Percentiles rank a stretch among this genome's conserved stretches.
These are phyloP conservation scores for Exophiala phaeomuriformis DNA, from an alignment of 2,329 filamentous ascomycete species.

Conservation along the genomic window DNA sequence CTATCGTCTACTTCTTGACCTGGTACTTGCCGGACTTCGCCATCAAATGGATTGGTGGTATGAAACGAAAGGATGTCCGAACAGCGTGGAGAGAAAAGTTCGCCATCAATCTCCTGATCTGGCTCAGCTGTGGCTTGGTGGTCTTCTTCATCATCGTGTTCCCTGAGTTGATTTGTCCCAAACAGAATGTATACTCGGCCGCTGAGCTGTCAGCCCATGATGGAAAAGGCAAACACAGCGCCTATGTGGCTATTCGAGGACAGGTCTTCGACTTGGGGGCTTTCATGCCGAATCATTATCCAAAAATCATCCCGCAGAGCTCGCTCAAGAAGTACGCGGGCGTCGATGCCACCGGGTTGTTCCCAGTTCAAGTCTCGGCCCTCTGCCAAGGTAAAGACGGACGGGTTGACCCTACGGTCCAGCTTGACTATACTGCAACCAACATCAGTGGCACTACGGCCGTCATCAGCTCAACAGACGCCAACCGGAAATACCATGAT, in stretches of 20 bases:
- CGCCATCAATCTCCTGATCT: slow-evolving; percentile 96
- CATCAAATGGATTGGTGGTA: slow-evolving; percentile 68
- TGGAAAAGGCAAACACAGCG: slow-evolving; percentile 56
- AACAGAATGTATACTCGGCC: slow-evolving; percentile 76
- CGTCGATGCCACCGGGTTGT: slow-evolving; percentile 75
- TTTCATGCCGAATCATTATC: slow-evolving; percentile 74
- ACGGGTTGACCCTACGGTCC: slow-evolving; percentile 62
- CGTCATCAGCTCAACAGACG: slow-evolving; percentile 59
- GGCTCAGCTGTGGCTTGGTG: slow-evolving; percentile 69
- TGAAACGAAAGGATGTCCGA: slow-evolving; percentile 86
- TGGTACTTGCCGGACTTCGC: slow-evolving; percentile 81
- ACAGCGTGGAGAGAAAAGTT: slow-evolving; percentile 95
- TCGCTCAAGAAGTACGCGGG: slow-evolving; percentile 74
- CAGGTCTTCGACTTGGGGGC: slow-evolving; percentile 74
- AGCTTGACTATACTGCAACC: slow-evolving; percentile 70
- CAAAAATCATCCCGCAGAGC: slow-evolving; percentile 54
- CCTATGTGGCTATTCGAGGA: slow-evolving; percentile 78
- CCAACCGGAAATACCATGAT: slow-evolving; percentile 79
- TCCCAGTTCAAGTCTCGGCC: slow-evolving; percentile 89
- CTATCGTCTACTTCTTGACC: slow-evolving; percentile 73
- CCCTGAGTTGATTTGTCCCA: slow-evolving; percentile 81
- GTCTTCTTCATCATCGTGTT: slow-evolving; percentile 89
- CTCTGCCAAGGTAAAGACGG: slow-evolving; percentile 74
- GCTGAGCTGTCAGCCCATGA: slow-evolving; percentile 66
- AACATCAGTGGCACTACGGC: slow-evolving; percentile 65